These are phyloP conservation scores for Gloeopeniophorella convolvens DNA, from an alignment of 768 basidiomycete genomes.

Conservation along the genomic window DNA sequence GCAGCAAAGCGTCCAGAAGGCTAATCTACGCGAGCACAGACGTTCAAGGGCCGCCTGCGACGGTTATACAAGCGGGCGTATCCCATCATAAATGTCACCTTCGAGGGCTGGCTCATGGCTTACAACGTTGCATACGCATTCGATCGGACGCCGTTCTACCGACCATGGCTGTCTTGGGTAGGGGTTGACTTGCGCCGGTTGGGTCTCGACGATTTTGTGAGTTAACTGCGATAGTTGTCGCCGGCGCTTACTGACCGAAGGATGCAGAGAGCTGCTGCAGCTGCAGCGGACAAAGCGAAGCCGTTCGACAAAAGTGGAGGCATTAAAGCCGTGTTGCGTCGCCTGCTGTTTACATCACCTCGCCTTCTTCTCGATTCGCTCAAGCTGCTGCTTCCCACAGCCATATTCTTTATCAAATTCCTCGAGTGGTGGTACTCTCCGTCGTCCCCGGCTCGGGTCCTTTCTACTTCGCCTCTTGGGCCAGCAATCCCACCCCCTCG, in stretches of 20 bases:
- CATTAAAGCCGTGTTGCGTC: conserved; percentile 38
- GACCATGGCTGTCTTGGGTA: conserved; percentile 88
- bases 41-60: conserved; percentile 45
- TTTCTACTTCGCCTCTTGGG: conserved; percentile 54
- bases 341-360: conserved; percentile 47
- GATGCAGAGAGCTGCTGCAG: conserved; percentile 25
- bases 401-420: conserved; percentile 94
- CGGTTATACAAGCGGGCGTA: conserved; percentile 66
- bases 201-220: conserved; percentile 71
- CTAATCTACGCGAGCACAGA: conserved; percentile 31
- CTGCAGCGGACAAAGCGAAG: conserved; percentile 17
- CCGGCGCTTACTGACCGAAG: conserved; percentile 10
- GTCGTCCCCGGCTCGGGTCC: conserved; percentile 72
- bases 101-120: conserved; percentile 76
- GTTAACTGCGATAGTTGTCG: conserved; percentile 22
- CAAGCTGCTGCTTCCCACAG: conserved; percentile 72
- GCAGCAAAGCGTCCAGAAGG: conserved; percentile 6
- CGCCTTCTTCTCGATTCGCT: conserved; percentile 69
- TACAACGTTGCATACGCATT: conserved; percentile 91
- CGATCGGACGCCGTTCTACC: conserved; percentile 75
- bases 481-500: conserved; percentile 72
- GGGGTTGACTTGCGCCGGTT: conserved; percentile 79
- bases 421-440: conserved; percentile 99
- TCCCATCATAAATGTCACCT: conserved; percentile 71
- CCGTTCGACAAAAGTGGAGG: conserved; percentile 29